A percentile compares a stretch with the other conserved stretches of the same genome.
These are phyloP conservation scores for Penicillium fimorum DNA, from an alignment of 495 filamentous ascomycete species.

Conservation along the genomic window DNA sequence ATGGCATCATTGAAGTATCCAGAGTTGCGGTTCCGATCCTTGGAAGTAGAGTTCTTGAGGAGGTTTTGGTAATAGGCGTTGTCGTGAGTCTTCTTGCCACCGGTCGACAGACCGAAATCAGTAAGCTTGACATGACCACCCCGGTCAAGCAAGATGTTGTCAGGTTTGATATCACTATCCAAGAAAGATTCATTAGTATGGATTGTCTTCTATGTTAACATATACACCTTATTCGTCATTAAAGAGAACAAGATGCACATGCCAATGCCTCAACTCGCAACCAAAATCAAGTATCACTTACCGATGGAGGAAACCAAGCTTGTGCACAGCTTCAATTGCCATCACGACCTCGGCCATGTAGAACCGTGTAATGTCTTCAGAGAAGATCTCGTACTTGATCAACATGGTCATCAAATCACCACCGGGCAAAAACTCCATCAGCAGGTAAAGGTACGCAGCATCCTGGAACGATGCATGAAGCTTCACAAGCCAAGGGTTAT, in stretches of 20 bases:
- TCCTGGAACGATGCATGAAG: constrained; percentile 98
- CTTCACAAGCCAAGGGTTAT: constrained; percentile 99
- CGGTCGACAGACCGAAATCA: constrained; percentile 96
- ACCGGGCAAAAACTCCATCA: constrained; percentile 98
- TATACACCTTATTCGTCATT: not conserved
- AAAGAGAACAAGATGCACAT: not conserved
- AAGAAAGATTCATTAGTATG: constrained; percentile 16
- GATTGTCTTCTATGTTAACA: not conserved
- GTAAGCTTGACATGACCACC: constrained; percentile 98
- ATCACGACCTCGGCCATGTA: constrained; percentile 98
- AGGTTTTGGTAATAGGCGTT: constrained; percentile 98
- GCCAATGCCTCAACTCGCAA: not conserved
- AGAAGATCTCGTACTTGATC: constrained; percentile 99
- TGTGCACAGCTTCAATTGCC: constrained; percentile 97
- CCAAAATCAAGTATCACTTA: constrained; percentile 43
- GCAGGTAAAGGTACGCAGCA: constrained; percentile 89
- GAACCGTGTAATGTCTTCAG: constrained; percentile 96
- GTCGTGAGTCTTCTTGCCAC: constrained; percentile 96
- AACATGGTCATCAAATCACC: constrained; percentile 99
- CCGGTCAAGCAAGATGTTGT: constrained; percentile 95
- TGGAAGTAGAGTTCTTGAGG: constrained; percentile 77
- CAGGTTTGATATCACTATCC: constrained; percentile 92
- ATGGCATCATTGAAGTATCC: constrained; percentile 92
- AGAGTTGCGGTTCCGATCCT: constrained; percentile 72
- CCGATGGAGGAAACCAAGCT: constrained; percentile 98